A percentile compares a stretch with the other conserved stretches of the same genome.
Evolutionary conservation across 164 flowering plant species (phyloP).

Genomic region (Piper betle): DNA sequence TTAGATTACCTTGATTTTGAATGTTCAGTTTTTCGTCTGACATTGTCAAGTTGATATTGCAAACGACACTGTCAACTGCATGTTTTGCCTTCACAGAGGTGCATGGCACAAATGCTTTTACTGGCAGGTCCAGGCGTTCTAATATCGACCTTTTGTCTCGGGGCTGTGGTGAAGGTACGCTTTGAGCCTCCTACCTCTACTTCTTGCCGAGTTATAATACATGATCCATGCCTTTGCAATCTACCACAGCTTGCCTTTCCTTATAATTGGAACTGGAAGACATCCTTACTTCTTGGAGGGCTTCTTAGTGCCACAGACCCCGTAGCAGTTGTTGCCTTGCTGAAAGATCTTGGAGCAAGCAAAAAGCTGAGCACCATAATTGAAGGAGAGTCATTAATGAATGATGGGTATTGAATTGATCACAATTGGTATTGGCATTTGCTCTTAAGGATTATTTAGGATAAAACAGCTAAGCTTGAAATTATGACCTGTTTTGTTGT

Average conservation of each 20-base stretch:
- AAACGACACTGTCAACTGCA: too few relatives aligned
- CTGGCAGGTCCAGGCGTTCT: slow-evolving; percentile 49
- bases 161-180: slow-evolving; percentile 70
- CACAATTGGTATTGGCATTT: not conserved
- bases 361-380: slow-evolving; percentile 85
- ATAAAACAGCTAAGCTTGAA: not conserved
- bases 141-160: slow-evolving; percentile 26
- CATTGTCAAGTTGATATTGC: too few relatives aligned
- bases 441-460: not conserved
- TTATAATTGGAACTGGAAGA: slow-evolving; percentile 86
- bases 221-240: slow-evolving; percentile 1
- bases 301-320: slow-evolving; percentile 99
- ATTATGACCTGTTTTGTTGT: not conserved
- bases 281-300: slow-evolving; percentile 84
- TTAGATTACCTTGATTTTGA: too few relatives aligned
- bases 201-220: not conserved
- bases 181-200: not conserved
- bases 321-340: slow-evolving; percentile 85
- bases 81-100: slow-evolving; percentile 39
- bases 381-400: slow-evolving; percentile 98
- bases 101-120: slow-evolving; percentile 76
- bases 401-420: slow-evolving; percentile 64
- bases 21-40: too few relatives aligned
- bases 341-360: slow-evolving; percentile 96
- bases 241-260: slow-evolving; percentile 69